phyloP scores from a whole-genome alignment of 441 rosid species.

The Erodium trifolium region DNA sequence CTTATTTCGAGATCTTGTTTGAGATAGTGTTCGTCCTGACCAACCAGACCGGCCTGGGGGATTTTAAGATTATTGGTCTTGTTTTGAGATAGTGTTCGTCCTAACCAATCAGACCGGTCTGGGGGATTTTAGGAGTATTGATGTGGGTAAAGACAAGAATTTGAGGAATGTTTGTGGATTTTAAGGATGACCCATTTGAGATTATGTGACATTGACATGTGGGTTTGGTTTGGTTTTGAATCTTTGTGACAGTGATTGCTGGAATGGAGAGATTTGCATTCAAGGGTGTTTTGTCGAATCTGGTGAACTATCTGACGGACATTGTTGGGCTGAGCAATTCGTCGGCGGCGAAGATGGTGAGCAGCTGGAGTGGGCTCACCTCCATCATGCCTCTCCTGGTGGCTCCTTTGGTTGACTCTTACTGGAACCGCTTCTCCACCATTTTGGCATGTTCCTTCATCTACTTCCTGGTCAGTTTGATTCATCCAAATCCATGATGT shows the following conservation, averaged over 20 bases:
- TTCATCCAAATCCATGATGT: neutral
- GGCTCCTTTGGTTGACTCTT: conserved; percentile 76
- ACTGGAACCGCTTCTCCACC: conserved; percentile 66
- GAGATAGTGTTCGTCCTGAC: no score
- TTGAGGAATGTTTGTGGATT: neutral
- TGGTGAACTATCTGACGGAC: conserved; percentile 84
- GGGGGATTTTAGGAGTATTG: no score
- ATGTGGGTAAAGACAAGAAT: neutral
- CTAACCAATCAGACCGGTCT: no score
- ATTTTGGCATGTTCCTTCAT: conserved; percentile 60
- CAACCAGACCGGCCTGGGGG: no score
- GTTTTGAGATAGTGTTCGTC: no score
- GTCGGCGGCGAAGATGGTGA: conserved; percentile 79
- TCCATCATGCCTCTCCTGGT: conserved; percentile 72
- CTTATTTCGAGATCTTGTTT: no score
- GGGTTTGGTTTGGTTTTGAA: neutral
- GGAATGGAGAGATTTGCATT: conserved; percentile 91
- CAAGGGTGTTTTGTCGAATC: conserved; percentile 90
- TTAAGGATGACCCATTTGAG: neutral
- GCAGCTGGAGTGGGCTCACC: conserved; percentile 84
- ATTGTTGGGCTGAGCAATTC: conserved; percentile 75
- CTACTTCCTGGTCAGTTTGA: conserved; percentile 51
- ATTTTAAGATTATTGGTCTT: no score
- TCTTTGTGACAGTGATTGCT: conserved; percentile 39
- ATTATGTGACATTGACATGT: neutral